Evolutionary conservation across 2,329 filamentous ascomycete species (phyloP).

Genomic region (Tolypocladium sp.): DNA sequence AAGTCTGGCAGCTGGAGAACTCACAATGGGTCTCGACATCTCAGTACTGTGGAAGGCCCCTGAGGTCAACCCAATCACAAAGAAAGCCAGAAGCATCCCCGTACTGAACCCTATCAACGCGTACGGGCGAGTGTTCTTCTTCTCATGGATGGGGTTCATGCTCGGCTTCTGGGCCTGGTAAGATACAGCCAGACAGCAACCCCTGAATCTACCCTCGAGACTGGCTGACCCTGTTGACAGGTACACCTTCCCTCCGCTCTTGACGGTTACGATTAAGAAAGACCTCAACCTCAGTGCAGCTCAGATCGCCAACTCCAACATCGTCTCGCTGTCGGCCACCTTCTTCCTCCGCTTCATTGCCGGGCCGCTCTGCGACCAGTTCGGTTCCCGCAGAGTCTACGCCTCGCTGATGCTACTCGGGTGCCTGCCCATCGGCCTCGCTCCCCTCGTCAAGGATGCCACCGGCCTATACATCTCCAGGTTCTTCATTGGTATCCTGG

Average conservation of each 20-base stretch:
- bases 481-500: constrained; percentile 75
- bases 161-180: constrained; percentile 80
- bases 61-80: constrained; percentile 73
- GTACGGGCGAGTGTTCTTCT: constrained; percentile 85
- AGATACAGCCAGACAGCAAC: constrained; percentile 3
- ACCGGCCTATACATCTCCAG: constrained; percentile 60
- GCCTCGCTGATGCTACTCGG: constrained; percentile 69
- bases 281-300: constrained; percentile 63
- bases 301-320: constrained; percentile 83
- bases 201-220: too few relatives aligned
- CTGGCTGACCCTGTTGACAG: constrained; percentile 8
- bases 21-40: constrained; percentile 18
- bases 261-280: constrained; percentile 68
- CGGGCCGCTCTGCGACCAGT: constrained; percentile 78
- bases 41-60: constrained; percentile 35
- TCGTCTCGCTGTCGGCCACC: constrained; percentile 63
- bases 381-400: constrained; percentile 73
- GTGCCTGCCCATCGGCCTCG: constrained; percentile 71
- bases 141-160: constrained; percentile 81
- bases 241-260: constrained; percentile 80
- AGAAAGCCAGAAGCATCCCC: constrained; percentile 73
- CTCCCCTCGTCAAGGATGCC: constrained; percentile 60
- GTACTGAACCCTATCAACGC: constrained; percentile 67
- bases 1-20: too few relatives aligned
- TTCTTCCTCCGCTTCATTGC: constrained; percentile 69